Percentiles rank a stretch among this genome's conserved stretches.
Conservation (phyloP, 768 basidiomycete species). For the Trametes punicea region DNA sequence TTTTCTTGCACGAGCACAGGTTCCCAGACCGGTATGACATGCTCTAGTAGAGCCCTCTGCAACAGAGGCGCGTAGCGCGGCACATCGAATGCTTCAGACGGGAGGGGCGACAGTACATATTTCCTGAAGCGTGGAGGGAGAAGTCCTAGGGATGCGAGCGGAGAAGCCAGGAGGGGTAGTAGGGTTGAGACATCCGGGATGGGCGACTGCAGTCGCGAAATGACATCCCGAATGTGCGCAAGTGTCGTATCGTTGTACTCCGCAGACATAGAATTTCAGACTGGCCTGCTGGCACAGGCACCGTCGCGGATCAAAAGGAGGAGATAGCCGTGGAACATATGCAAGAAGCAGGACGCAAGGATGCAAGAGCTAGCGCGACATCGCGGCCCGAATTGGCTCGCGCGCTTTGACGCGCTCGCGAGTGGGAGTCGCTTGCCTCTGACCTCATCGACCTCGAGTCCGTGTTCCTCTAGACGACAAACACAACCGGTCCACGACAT, state of each 20-base stretch:
- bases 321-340: slow-evolving; percentile 1
- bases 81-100: slow-evolving; percentile 32
- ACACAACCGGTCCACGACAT: slow-evolving; percentile 10
- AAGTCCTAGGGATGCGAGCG: slow-evolving; percentile 54
- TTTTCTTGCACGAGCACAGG: slow-evolving; percentile 47
- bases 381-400: not conserved
- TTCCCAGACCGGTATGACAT: slow-evolving; percentile 71
- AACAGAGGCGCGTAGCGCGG: slow-evolving; percentile 45
- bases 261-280: slow-evolving; percentile 15
- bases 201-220: slow-evolving; percentile 28
- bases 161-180: slow-evolving; percentile 52
- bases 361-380: not conserved
- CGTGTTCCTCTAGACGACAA: not conserved
- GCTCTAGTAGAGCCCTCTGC: slow-evolving; percentile 63
- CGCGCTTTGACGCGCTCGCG: not conserved
- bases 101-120: slow-evolving; percentile 41
- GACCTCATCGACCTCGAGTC: slow-evolving; percentile 7
- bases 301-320: not conserved
- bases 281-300: not conserved
- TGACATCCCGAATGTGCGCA: slow-evolving; percentile 27
- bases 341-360: not conserved
- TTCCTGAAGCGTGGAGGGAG: slow-evolving; percentile 55
- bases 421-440: slow-evolving; percentile 2
- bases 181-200: slow-evolving; percentile 49
- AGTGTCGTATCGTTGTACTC: slow-evolving; percentile 21